A percentile compares a stretch with the other conserved stretches of the same genome.
These are phyloP conservation scores for Chlorociboria aeruginascens DNA, from an alignment of 495 filamentous ascomycete species.

Conservation along the genomic window DNA sequence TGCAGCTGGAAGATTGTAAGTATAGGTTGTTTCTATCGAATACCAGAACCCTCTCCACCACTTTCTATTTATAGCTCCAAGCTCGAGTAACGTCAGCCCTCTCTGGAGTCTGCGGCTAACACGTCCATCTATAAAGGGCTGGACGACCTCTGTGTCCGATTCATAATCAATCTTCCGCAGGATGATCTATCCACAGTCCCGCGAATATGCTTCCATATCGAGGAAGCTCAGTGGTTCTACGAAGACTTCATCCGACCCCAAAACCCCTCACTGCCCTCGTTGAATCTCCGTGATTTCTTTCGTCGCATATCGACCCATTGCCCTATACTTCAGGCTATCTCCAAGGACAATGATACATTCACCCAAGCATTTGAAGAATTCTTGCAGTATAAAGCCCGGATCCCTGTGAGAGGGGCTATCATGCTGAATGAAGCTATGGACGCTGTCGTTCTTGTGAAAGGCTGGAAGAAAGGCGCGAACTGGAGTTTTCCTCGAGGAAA, in stretches of 20 bases:
- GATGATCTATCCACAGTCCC: slow-evolving; percentile 83
- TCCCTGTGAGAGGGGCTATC: slow-evolving; percentile 89
- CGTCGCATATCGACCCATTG: slow-evolving; percentile 86
- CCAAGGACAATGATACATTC: slow-evolving; percentile 49
- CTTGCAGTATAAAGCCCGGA: slow-evolving; percentile 80
- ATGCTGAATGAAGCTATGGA: slow-evolving; percentile 88
- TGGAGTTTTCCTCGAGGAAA: slow-evolving; percentile 97
- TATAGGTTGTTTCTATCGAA: slow-evolving; percentile 10
- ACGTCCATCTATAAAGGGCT: slow-evolving; percentile 46
- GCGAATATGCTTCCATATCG: slow-evolving; percentile 94
- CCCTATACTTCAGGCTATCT: slow-evolving; percentile 71
- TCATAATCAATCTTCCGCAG: slow-evolving; percentile 87
- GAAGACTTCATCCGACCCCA: slow-evolving; percentile 94
- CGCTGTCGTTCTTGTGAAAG: slow-evolving; percentile 81
- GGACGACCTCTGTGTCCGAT: slow-evolving; percentile 89
- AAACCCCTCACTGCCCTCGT: slow-evolving; percentile 71
- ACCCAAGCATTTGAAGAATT: slow-evolving; percentile 79
- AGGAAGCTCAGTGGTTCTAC: slow-evolving; percentile 99
- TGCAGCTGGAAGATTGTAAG: slow-evolving; percentile 83
- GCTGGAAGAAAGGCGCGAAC: slow-evolving; percentile 90
- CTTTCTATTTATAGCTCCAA: too few relatives aligned
- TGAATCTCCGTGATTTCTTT: slow-evolving; percentile 72
- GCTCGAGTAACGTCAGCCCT: neutral
- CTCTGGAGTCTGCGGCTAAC: slow-evolving; percentile 4
- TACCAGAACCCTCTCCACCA: too few relatives aligned